Base-by-base conservation (phyloP, 2,329 filamentous ascomycete species). In the Aphanocladium album region DNA sequence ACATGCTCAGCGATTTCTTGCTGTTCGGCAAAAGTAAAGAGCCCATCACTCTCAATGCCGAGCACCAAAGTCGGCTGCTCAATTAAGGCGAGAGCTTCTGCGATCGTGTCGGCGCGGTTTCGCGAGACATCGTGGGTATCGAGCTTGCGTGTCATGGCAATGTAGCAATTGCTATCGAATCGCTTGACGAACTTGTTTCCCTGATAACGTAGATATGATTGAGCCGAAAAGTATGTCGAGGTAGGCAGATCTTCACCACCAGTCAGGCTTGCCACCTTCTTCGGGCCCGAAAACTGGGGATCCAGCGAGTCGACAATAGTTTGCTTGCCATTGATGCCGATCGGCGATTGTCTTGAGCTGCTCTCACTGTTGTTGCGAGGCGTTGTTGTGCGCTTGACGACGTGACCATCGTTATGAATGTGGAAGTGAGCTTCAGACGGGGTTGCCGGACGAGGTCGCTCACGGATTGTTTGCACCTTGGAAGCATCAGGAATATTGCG, bases 131-230 rank as follows among this genome's bases (percentile, higher is more conserved):
- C 95, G 74, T 99, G 95, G 0, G 95, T 98, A 72, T 99, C 95
- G 17, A 99, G 84, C 76, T 99, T 99, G 69, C 95, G 89, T 5
- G 95, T 98, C 75, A 99, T 97, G 66, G 95, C 93, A 67, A 99
- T 98, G 78, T 99, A 99, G 78, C 95, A 99, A 74, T 99, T 99
- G 69, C 92, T 91, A 74, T 99, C 95, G 73, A 98, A 99, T 11
- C 95, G 89, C 74, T 90, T 92, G 68, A 98, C 95, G 69, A 99
- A 99, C 74, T 99, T 99, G 68, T 89, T 85, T 60, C 92, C 93
- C 76, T 99, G 95, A 75, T 99, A 99, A 21, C 95, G 89, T 47
- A 99, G 84, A 75, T 99, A 99, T 0, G 93, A 97, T 73, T 99
- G 95, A 0, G 95, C 95, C 0, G 95, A 98, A 76, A 98, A 99